Evolutionary conservation across 805 yeast genomes (phyloP), one percentile per base, ranked within the genome.

Genomic region (Danielia oregonensis): DNA sequence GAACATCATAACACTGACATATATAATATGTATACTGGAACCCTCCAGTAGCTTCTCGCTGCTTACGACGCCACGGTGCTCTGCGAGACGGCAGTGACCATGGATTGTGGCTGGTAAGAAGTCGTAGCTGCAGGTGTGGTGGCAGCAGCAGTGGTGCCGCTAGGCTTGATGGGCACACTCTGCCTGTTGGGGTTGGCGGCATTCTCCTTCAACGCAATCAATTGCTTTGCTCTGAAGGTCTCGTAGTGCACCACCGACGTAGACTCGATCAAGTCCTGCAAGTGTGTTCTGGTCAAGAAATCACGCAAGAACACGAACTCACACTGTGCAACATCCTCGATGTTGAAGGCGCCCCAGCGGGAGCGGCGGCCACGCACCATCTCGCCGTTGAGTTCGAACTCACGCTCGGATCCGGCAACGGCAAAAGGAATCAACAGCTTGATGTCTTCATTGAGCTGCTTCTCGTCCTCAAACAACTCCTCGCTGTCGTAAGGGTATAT

Each of bases 271-370:
- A 93, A 78, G 59, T 91, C 97, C 61, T 88, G 97, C 54, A 93
- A 72, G 61, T 93, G 97, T 6, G 97, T 87, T 68, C 96, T 80
- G 29, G 96, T 87, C 54, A 93, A 76, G 61, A 93, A 93, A 60
- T 87, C 95, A 65, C 97, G 79, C 56, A 93, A 78, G 51, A 86
- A 88, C 24, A 87, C 86, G 70, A 93, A 93, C 67, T 93, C 98
- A 65, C 96, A 88, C 65, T 93, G 97, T 36, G 82, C 77, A 35
- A 86, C 88, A 65, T 93, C 96, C 65, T 89, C 97, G 42, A 93
- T 86, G 60, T 88, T 86, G 54, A 91, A 83, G 12, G 83, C 74
- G 16, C 97, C 97, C 96, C 96, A 91, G 56, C 82, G 80, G 36
- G 94, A 88, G 65, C 85, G 80, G 65, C 97, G 81, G 32, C 96